Conservation (phyloP, 192 early-diverging fungal genomes). For the Backusella westeae region DNA sequence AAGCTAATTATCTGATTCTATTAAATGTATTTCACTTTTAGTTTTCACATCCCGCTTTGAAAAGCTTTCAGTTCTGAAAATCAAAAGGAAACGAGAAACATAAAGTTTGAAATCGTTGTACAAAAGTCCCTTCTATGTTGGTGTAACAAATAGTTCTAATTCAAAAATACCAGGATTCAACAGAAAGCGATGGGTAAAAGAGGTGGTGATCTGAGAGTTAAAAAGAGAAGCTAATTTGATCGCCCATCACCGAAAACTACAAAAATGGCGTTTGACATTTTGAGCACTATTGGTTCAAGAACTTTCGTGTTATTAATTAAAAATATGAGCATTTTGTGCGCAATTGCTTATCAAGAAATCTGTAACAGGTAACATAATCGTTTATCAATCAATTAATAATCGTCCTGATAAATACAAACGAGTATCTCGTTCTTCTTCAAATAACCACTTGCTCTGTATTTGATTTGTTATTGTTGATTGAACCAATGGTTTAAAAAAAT, state of each 20-base stretch:
- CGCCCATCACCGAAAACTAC: neutral
- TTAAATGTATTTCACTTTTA: neutral
- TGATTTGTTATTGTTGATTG: neutral
- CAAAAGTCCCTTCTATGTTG: neutral
- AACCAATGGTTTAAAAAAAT: neutral
- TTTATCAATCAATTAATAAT: neutral
- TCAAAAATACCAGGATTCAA: neutral
- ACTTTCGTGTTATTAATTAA: neutral
- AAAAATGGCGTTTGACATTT: neutral
- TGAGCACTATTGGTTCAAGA: neutral
- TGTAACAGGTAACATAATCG: neutral
- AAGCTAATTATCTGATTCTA: neutral
- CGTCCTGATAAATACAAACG: neutral
- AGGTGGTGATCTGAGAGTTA: neutral
- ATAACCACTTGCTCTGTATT: neutral
- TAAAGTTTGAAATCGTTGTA: neutral
- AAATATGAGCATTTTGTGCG: neutral
- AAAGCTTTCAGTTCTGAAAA: neutral
- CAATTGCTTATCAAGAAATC: neutral
- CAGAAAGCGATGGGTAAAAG: neutral
- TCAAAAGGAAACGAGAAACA: neutral
- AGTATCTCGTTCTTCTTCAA: neutral
- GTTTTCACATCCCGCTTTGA: no score
- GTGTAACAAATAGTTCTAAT: neutral
- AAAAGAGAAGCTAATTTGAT: neutral